phyloP scores from a whole-genome alignment of 306 rosid species.

The Rosa multiflora region DNA sequence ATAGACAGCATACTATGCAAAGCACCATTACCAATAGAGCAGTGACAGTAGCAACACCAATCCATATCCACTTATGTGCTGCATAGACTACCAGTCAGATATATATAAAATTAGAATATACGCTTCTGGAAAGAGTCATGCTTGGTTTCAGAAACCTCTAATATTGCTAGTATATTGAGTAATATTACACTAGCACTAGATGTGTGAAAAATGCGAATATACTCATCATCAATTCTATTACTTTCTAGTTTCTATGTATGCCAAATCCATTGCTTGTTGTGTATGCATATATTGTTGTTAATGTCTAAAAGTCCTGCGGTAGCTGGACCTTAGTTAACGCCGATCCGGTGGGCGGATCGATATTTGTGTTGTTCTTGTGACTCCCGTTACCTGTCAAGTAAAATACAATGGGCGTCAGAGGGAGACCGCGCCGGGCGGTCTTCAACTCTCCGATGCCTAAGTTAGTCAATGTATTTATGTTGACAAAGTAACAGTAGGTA shows the following conservation, averaged over 20 bases:
- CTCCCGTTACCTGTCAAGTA: too few species aligned
- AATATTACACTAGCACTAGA: not conserved
- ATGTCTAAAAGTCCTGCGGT: too few species aligned
- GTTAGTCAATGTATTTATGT: too few species aligned
- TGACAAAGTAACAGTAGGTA: too few species aligned
- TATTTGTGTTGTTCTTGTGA: too few species aligned
- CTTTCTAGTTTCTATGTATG: not conserved
- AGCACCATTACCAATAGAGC: not conserved
- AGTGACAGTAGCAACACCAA: not conserved
- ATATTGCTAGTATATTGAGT: not conserved
- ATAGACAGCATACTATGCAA: not conserved
- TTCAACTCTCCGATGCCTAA: too few species aligned
- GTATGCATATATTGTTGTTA: not conserved
- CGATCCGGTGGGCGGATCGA: too few species aligned
- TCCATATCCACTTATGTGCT: conserved; percentile 23
- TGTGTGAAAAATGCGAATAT: not conserved
- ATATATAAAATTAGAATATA: not conserved
- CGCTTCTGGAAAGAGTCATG: not conserved
- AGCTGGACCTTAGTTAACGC: too few species aligned
- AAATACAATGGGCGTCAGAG: too few species aligned
- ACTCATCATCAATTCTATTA: not conserved
- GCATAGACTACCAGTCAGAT: not conserved
- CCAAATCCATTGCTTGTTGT: not conserved
- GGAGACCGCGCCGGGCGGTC: too few species aligned
- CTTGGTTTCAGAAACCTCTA: not conserved